phyloP scores from a whole-genome alignment of 352 stramenopile species.

The Phytopythium aichiense region DNA sequence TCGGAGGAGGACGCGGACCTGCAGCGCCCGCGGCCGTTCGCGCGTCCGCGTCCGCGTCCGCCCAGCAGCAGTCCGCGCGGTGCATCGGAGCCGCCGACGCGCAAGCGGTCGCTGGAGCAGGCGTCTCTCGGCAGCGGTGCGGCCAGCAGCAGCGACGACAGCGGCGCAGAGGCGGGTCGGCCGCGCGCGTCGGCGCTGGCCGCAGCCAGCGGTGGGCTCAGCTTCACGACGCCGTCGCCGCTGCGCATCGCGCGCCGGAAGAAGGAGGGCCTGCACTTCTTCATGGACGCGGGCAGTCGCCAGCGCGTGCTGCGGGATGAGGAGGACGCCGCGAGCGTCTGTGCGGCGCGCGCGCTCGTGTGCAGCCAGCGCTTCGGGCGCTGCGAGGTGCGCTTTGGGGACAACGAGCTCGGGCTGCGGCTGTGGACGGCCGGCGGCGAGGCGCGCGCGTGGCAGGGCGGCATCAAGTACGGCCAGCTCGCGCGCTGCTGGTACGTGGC shows the following conservation, averaged over 20 bases:
- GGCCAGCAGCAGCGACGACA: conserved; percentile 15
- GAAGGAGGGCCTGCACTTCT: conserved; percentile 20
- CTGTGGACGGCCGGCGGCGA: conserved; percentile 19
- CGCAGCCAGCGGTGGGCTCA: neutral
- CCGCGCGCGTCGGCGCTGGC: neutral
- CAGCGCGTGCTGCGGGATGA: conserved; percentile 2
- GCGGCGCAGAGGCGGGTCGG: neutral
- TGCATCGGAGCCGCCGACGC: neutral
- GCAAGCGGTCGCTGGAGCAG: conserved; percentile 3
- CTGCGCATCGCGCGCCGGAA: conserved; percentile 2
- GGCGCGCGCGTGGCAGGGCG: conserved; percentile 23
- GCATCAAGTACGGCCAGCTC: conserved; percentile 36
- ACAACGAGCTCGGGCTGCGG: conserved; percentile 23
- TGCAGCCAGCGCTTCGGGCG: conserved; percentile 35
- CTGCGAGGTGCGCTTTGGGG: conserved; percentile 31
- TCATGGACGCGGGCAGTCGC: conserved; percentile 14
- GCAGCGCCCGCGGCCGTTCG: neutral
- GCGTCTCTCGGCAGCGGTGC: conserved; percentile 6
- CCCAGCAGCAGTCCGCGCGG: neutral
- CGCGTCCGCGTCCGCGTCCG: neutral
- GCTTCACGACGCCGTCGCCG: conserved; percentile 4
- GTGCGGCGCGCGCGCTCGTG: conserved; percentile 27
- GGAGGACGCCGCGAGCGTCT: conserved; percentile 12
- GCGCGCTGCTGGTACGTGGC: conserved; percentile 33
- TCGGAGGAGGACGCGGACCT: conserved; percentile 1